Evolutionary conservation across 208 protist species (phyloP).

Genomic region (Leishmania turanica): DNA sequence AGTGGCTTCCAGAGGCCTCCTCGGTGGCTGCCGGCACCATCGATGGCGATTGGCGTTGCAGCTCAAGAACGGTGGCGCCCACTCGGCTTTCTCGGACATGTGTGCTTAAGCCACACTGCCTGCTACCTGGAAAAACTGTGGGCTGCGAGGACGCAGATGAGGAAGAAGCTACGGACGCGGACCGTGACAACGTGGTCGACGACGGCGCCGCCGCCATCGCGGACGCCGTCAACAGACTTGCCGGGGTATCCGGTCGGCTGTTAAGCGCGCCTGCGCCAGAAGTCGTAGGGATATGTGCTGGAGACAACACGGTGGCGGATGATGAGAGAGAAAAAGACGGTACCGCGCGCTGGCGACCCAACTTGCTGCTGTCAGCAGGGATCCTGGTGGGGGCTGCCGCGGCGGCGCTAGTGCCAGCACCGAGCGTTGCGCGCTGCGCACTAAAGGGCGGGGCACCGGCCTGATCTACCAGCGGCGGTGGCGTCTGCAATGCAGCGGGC

Average conservation of each 20-base stretch:
- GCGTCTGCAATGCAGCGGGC: neutral
- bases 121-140: neutral
- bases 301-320: neutral
- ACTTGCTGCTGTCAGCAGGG: neutral
- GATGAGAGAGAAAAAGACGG: neutral
- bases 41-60: neutral
- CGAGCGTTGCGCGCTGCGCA: neutral
- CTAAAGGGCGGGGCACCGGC: neutral
- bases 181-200: neutral
- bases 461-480: neutral
- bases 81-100: neutral
- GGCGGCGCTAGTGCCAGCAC: neutral
- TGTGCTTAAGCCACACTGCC: neutral
- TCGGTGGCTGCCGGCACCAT: neutral
- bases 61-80: neutral
- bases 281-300: neutral
- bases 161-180: conserved; percentile 2
- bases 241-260: neutral
- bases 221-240: neutral
- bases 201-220: neutral
- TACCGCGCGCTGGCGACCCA: neutral
- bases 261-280: neutral
- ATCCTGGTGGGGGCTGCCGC: neutral
- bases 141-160: conserved; percentile 7
- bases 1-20: neutral